A percentile compares a stretch with the other conserved stretches of the same genome.
Evolutionary conservation across 2,329 filamentous ascomycete species (phyloP).

Genomic region (Amesomyces nigricolor): DNA sequence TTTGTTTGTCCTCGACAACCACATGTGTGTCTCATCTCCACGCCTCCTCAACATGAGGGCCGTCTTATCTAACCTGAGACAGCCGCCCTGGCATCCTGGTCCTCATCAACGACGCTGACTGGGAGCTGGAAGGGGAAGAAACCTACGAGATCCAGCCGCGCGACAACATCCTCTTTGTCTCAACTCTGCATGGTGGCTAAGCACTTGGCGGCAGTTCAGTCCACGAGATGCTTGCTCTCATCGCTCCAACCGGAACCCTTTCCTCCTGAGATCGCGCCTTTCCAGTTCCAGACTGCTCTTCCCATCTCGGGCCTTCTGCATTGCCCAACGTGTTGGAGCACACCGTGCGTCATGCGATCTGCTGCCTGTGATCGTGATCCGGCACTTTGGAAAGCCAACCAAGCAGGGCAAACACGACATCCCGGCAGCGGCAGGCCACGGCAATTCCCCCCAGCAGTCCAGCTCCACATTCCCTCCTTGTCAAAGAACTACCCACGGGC

Average conservation of each 20-base stretch:
- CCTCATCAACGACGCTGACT: conserved; percentile 95
- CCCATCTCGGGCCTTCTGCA: neutral
- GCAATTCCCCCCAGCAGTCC: too few species aligned
- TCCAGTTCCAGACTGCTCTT: neutral
- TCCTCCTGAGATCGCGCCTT: neutral
- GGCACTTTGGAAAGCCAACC: too few species aligned
- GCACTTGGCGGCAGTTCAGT: neutral
- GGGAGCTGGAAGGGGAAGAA: conserved; percentile 95
- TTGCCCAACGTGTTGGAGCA: neutral
- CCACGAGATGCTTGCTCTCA: neutral
- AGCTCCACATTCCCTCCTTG: too few species aligned
- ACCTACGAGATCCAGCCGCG: conserved; percentile 73
- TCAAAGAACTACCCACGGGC: too few species aligned
- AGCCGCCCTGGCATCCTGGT: conserved; percentile 94
- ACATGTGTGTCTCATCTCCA: conserved; percentile 62
- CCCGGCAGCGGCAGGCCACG: too few species aligned
- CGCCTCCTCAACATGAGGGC: neutral
- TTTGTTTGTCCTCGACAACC: conserved; percentile 79
- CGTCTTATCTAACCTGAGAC: conserved; percentile 13
- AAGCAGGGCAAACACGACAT: too few species aligned
- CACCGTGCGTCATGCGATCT: neutral
- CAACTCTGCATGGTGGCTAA: conserved; percentile 88
- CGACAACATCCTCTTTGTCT: conserved; percentile 93
- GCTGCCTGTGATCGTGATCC: neutral
- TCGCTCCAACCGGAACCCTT: neutral